Percentiles rank a stretch among this genome's conserved stretches.
Evolutionary conservation across 176 grass and related monocot species (phyloP).

Genomic region (Musa schizocarpa): DNA sequence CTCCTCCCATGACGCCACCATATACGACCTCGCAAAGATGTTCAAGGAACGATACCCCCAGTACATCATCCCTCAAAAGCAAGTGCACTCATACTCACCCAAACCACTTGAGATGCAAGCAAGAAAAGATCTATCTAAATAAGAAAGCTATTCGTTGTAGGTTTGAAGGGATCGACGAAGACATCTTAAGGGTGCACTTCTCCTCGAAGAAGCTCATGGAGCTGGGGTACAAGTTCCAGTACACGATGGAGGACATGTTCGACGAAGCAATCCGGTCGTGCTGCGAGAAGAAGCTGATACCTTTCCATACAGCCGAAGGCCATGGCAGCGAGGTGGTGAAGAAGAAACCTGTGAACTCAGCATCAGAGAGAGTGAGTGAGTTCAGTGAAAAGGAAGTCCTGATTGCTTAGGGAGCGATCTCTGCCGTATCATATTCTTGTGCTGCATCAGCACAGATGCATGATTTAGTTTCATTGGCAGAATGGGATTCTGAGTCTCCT

Average conservation of each 20-base stretch:
- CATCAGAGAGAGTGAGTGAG: no score
- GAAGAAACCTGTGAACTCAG: no score
- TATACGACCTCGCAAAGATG: conserved; percentile 67
- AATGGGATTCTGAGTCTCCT: no score
- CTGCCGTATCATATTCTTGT: no score
- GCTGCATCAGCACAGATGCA: no score
- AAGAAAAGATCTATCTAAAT: background rate
- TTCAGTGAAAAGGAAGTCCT: no score
- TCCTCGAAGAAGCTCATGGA: conserved; percentile 69
- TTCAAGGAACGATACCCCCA: conserved; percentile 43
- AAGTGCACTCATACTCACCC: background rate
- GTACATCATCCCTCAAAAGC: conserved; percentile 42
- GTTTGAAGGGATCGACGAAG: conserved; percentile 37
- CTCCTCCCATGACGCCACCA: conserved; percentile 69
- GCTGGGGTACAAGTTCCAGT: conserved; percentile 60
- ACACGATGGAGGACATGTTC: conserved; percentile 74
- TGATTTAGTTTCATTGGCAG: no score
- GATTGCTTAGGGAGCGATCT: no score
- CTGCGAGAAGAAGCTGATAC: conserved; percentile 59
- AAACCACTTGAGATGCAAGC: background rate
- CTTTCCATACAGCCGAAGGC: background rate
- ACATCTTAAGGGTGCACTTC: conserved; percentile 33
- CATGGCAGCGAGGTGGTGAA: no score
- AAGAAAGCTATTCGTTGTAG: background rate
- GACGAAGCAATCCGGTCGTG: conserved; percentile 51